Evolutionary conservation across 1,284 basidiomycete genomes (phyloP).

Genomic region (Polyporus tsugae): DNA sequence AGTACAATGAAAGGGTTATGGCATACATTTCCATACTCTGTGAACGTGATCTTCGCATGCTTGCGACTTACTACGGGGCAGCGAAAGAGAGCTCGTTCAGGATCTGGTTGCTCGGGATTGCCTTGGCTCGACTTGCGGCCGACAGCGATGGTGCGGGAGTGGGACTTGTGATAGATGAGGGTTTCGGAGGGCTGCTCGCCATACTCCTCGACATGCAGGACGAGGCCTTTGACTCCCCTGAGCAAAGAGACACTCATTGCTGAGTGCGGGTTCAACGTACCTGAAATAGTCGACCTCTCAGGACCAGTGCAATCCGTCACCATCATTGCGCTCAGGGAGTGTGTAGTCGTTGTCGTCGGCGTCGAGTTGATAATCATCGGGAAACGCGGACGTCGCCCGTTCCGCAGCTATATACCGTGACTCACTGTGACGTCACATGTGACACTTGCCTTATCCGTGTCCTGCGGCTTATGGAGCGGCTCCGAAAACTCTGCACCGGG

Average conservation of each 20-base stretch:
- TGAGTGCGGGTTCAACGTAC: constrained; percentile 23
- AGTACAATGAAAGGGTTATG: constrained; percentile 18
- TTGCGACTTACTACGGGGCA: constrained; percentile 72
- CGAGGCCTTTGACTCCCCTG: constrained; percentile 28
- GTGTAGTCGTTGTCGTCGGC: constrained; percentile 17
- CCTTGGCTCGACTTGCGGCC: constrained; percentile 54
- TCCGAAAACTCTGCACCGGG: neutral
- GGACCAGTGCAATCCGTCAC: constrained; percentile 17
- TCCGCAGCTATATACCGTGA: constrained; percentile 21
- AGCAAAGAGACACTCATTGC: constrained; percentile 18
- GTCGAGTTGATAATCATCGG: constrained; percentile 24
- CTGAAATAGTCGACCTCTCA: constrained; percentile 22
- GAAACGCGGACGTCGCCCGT: constrained; percentile 24
- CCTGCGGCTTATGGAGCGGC: constrained; percentile 10
- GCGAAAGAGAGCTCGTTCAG: constrained; percentile 58
- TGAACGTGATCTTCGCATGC: constrained; percentile 72
- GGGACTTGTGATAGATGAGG: constrained; percentile 53
- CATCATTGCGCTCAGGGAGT: constrained; percentile 12
- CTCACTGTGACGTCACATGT: constrained; percentile 25
- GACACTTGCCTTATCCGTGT: constrained; percentile 22
- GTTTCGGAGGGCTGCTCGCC: constrained; percentile 45
- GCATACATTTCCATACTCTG: constrained; percentile 64
- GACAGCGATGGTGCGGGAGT: constrained; percentile 57
- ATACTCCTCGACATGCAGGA: constrained; percentile 55
- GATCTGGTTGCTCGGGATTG: constrained; percentile 41